Base-by-base conservation (phyloP, 305 asterid genomes). In the Fraxinus paxiana region DNA sequence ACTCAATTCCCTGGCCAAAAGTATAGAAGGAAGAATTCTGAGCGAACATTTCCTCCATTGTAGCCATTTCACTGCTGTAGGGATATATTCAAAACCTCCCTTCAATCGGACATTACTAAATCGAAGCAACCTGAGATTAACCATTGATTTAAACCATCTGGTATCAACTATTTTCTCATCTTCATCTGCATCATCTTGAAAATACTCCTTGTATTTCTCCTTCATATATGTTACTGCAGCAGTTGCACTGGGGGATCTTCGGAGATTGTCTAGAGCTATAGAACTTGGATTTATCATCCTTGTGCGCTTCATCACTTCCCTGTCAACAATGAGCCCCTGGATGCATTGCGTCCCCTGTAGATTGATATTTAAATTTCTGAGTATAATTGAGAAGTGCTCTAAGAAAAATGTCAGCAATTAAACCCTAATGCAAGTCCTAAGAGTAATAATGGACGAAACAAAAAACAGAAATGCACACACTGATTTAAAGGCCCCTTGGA, bases 21-120 rank as follows among this genome's bases (percentile, higher is more conserved):
- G 82, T 24, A 63, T 78, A 26, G 75, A 75, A 48, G 87, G 86
- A 71, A 86, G 63, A 79, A 26, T 22, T 38, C 37, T 30, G 79
- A 84, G 41, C 30, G 83, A 71, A 75, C 87, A 86, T 15, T 82
- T 71, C 71, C 61, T 82, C 89, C 85, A 82, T 76, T 84, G 89
- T 75, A 86, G 67, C 86, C 86, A 86, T 83, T 84, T 86, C 75
- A 86, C 28, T 28, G 78, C 73, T 51, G 83, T 77, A 73, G 89
- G 89, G 7, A 86, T 77, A 71, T 41, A 43, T 75, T 80, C 76
- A 75, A 84, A 82, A 84, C 41, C 17, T 77, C 89, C 87, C 10
- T 79, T 63, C 75, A 86, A 41, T 76, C 78, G 78, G 26, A 81
- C 87, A 69, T 82, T 37, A 76, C 80, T 84, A 77, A 84, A 63